phyloP scores from a whole-genome alignment of 176 grass and related monocot species.

The Saccharum spontaneum region DNA sequence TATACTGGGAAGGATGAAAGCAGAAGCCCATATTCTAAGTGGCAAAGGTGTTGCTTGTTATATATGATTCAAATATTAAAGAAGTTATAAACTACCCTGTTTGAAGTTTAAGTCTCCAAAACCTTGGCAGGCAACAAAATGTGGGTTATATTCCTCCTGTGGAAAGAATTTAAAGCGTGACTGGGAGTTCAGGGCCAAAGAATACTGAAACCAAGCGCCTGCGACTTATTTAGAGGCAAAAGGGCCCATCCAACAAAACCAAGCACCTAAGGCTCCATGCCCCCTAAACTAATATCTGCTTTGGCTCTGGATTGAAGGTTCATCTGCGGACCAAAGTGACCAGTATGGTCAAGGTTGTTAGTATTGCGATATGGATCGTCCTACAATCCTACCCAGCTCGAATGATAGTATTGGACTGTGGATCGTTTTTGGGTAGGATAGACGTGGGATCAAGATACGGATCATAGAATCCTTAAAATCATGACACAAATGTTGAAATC shows the following conservation, averaged over 20 bases:
- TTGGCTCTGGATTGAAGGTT: neutral
- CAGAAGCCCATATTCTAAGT: neutral
- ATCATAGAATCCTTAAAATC: neutral
- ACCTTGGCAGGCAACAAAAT: neutral
- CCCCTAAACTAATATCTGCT: neutral
- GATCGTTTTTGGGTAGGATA: too few species aligned
- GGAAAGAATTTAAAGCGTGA: neutral
- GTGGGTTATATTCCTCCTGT: neutral
- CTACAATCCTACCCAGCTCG: neutral
- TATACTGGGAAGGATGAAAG: neutral
- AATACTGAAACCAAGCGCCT: neutral
- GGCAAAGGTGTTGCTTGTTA: neutral
- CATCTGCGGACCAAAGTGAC: slow-evolving; percentile 7
- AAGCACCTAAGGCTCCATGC: neutral
- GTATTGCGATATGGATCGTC: neutral
- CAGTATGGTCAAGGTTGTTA: neutral
- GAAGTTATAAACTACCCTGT: neutral
- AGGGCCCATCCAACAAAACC: neutral
- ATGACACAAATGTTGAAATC: neutral
- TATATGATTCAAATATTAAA: slow-evolving; percentile 1
- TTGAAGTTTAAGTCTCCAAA: neutral
- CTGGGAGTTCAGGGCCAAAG: neutral
- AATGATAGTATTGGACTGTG: neutral
- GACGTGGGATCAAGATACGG: neutral
- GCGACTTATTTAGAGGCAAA: too few species aligned